A percentile compares a stretch with the other conserved stretches of the same genome.
phyloP scores from a whole-genome alignment of 768 basidiomycete genomes.

The Kwoniella mangroviensis region DNA sequence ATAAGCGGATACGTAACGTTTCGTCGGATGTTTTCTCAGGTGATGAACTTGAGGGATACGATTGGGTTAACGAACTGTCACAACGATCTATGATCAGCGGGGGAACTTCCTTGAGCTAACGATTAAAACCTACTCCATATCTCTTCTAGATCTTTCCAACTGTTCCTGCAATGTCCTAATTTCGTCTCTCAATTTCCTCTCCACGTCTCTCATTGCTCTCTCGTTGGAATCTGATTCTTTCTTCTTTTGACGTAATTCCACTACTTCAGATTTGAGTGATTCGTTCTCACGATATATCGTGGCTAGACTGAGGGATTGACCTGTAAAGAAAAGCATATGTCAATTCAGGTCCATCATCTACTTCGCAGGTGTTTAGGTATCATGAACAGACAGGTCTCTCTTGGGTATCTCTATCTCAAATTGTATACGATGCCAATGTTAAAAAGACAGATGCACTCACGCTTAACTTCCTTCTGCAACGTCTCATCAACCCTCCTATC shows the following conservation, averaged over 20 bases:
- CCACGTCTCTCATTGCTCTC: conserved; percentile 35
- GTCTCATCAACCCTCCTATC: conserved; percentile 35
- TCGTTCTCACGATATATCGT: conserved; percentile 39
- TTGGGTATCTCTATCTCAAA: too few species aligned
- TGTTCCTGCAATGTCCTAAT: conserved; percentile 46
- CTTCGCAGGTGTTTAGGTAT: too few species aligned
- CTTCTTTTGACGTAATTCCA: conserved; percentile 47
- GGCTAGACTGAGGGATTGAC: conserved; percentile 43
- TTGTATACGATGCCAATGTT: background rate
- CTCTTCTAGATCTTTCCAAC: conserved; percentile 48
- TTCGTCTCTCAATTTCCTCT: conserved; percentile 43
- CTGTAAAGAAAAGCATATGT: conserved; percentile 14
- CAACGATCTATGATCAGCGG: background rate
- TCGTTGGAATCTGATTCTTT: conserved; percentile 48
- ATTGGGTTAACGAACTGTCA: conserved; percentile 51
- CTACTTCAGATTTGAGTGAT: conserved; percentile 40
- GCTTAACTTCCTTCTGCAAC: conserved; percentile 41
- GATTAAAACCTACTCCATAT: conserved; percentile 51
- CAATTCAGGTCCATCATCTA: too few species aligned
- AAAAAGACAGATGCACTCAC: conserved; percentile 27
- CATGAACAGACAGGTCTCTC: too few species aligned
- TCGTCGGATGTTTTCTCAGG: conserved; percentile 31
- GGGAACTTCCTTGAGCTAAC: background rate
- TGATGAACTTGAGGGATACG: conserved; percentile 35
- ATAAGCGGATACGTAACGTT: conserved; percentile 46